These are phyloP conservation scores for Mortierella sp. DNA, from an alignment of 371 early-diverging fungal genomes.

Conservation along the genomic window DNA sequence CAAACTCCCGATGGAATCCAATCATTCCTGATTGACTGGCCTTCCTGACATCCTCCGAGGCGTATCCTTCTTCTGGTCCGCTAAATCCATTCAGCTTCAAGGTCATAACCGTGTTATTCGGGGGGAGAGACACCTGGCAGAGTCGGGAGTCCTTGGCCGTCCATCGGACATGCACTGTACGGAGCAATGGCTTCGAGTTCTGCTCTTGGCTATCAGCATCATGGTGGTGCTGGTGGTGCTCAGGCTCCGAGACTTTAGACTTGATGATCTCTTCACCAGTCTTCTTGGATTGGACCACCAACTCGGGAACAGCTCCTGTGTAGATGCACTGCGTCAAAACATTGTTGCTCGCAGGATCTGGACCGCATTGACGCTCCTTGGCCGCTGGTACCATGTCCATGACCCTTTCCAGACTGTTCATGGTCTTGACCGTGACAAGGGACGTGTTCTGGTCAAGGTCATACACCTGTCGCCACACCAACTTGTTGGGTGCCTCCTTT, in stretches of 20 bases:
- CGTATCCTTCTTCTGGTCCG: conserved; percentile 23
- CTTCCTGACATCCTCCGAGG: neutral
- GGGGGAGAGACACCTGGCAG: conserved; percentile 20
- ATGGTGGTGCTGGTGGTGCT: neutral
- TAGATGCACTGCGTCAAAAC: conserved; percentile 42
- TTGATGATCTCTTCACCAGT: conserved; percentile 33
- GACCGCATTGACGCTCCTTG: conserved; percentile 31
- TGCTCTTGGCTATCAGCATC: neutral
- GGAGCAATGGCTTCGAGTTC: conserved; percentile 22
- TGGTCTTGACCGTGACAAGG: conserved; percentile 54
- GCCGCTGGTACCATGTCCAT: conserved; percentile 45
- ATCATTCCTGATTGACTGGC: conserved; percentile 33
- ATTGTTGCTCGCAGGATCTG: conserved; percentile 29
- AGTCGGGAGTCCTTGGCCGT: conserved; percentile 35
- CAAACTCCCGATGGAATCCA: conserved; percentile 55
- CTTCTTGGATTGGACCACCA: conserved; percentile 35
- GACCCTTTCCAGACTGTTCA: conserved; percentile 52
- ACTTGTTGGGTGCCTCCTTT: conserved; percentile 33
- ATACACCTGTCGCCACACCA: conserved; percentile 32
- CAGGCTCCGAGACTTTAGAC: conserved; percentile 26
- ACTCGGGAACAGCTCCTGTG: conserved; percentile 21
- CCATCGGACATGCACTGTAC: conserved; percentile 38
- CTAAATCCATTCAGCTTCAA: conserved; percentile 34
- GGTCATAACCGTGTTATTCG: conserved; percentile 2
- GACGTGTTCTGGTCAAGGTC: conserved; percentile 28